A percentile compares a stretch with the other conserved stretches of the same genome.
phyloP scores from a whole-genome alignment of 2,329 filamentous ascomycete species.

The Coniochaeta sp. region DNA sequence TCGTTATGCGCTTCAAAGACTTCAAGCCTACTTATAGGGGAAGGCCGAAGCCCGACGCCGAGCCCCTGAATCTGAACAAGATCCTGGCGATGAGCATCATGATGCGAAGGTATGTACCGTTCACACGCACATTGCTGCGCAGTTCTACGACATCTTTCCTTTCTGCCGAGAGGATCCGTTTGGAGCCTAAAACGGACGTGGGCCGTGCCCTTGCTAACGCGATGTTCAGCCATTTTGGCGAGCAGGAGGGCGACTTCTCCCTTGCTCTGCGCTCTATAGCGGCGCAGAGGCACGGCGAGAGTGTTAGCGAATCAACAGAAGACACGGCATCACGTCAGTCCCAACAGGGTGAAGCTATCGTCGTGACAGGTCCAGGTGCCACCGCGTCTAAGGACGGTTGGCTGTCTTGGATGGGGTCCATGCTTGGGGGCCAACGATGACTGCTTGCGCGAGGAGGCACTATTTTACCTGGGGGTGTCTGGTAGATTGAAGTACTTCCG shows the following conservation, averaged over 20 bases:
- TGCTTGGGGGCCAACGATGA: background rate
- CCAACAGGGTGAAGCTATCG: background rate
- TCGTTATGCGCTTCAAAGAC: constrained; percentile 56
- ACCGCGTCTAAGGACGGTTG: background rate
- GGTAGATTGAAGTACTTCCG: background rate
- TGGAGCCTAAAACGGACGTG: background rate
- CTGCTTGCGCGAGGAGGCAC: background rate
- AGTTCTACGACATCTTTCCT: background rate
- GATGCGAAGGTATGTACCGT: constrained; percentile 60
- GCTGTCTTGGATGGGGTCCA: background rate
- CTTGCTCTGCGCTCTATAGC: constrained; percentile 49
- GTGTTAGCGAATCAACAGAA: background rate
- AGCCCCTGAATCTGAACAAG: constrained; percentile 47
- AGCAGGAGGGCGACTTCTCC: constrained; percentile 62
- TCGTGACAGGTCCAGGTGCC: background rate
- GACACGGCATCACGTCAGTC: background rate
- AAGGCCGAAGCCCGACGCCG: constrained; percentile 51
- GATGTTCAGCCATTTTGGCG: constrained; percentile 60
- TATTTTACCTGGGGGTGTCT: background rate
- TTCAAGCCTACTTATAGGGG: constrained; percentile 71
- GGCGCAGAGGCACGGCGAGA: background rate
- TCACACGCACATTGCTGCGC: background rate
- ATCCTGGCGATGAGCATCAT: constrained; percentile 68
- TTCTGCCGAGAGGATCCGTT: background rate
- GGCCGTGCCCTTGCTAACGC: constrained; percentile 12